Conservation (phyloP, 2,329 filamentous ascomycete genomes). For the Colletotrichum nymphaeae region DNA sequence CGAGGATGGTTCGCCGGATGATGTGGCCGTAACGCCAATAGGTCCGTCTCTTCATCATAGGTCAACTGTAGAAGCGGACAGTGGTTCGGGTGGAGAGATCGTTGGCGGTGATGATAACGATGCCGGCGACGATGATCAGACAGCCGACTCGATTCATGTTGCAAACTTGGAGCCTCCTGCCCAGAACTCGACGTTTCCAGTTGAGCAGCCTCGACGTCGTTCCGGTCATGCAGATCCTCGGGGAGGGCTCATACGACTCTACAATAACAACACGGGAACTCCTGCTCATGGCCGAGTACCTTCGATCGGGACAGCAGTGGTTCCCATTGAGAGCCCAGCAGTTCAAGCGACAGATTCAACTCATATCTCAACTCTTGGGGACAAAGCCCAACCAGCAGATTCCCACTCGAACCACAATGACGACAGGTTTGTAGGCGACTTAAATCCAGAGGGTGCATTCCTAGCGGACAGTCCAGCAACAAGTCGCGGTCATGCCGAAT, state of each 20-base stretch:
- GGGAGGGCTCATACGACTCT: no score
- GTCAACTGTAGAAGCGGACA: neutral
- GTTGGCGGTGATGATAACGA: neutral
- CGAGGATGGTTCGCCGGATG: neutral
- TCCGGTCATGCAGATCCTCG: neutral
- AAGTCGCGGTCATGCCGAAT: slow-evolving; percentile 25
- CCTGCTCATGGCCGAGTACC: neutral
- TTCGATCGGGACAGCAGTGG: no score
- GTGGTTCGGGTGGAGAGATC: neutral
- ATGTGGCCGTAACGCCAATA: neutral
- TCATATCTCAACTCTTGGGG: neutral
- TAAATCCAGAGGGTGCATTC: slow-evolving; percentile 40
- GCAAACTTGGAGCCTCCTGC: neutral
- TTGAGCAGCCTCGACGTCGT: neutral
- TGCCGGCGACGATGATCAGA: neutral
- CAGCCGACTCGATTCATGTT: slow-evolving; percentile 2
- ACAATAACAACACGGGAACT: neutral
- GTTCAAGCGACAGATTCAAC: neutral
- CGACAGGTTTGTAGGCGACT: slow-evolving; percentile 38
- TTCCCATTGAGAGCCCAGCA: neutral
- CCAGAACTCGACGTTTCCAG: neutral
- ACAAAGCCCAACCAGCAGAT: neutral
- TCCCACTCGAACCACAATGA: slow-evolving; percentile 31
- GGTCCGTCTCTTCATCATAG: neutral
- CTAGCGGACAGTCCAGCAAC: slow-evolving; percentile 36